Base-by-base conservation (phyloP, 768 basidiomycete genomes). In the Cyclocybe cylindracea region DNA sequence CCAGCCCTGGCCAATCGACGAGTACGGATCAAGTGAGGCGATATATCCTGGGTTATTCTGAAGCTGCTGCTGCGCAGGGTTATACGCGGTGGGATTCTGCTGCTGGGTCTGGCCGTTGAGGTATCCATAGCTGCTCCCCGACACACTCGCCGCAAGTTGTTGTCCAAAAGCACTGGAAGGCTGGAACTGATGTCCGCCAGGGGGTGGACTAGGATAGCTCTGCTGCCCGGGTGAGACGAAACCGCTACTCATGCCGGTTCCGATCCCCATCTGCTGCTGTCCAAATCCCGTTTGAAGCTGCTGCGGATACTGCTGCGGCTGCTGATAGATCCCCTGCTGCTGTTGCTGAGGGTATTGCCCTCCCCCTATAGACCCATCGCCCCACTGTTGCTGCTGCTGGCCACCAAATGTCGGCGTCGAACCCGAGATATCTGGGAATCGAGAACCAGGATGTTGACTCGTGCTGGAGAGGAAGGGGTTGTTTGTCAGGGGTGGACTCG, bases 371-470 rank as follows among this genome's bases (percentile, higher is more conserved):
- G 54, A 44, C 36, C 55, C 60, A 49, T 55, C 39, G 19, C 50
- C 36, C 64, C 54, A 59, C 11, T 56, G 53, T 61, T 60, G 42
- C 60, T 55, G 47, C 54, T 55, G 44, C 53, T 59, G 41, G 57
- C 53, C 44, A 47, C 77, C 76, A 59, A 56, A 50, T 54, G 51
- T 60, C 4, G 48, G 56, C 34, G 58, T 65, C 42, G 60, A 58
- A 39, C 47, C 63, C 35, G 74, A 75, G 60, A 91, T 74, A 63
- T 86, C 85, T 34, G 89, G 89, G 60, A 77, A 91, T 53, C 89
- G 82, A 16, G 74, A 66, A 24, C 76, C 73, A 32, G 79, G 67
- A 42, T 74, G 71, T 1, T 80, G 74, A 55, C 81, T 79, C 13
- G 56, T 51, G 18, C 55, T 51, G 42, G 77, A 72, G 61, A 84